phyloP scores from a whole-genome alignment of 305 asterid genomes.

The Fraxinus angustifolia region DNA sequence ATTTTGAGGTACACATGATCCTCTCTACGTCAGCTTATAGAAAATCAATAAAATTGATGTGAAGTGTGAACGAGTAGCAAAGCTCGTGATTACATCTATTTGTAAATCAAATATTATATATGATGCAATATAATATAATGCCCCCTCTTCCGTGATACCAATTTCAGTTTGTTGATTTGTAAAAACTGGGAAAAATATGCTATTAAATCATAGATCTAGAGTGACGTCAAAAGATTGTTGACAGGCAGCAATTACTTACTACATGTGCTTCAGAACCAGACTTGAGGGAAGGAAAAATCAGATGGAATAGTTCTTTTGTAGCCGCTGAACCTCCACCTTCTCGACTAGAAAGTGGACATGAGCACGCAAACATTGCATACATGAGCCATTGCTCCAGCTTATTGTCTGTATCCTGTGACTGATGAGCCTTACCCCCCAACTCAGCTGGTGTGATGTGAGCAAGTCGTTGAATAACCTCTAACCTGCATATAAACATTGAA shows the following conservation, averaged over 20 bases:
- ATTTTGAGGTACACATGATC: not conserved
- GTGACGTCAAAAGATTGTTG: constrained; percentile 18
- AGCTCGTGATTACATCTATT: not conserved
- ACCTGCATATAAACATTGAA: constrained; percentile 49
- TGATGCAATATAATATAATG: not conserved
- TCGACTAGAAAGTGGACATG: constrained; percentile 82
- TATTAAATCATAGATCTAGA: constrained; percentile 2
- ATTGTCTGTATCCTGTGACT: constrained; percentile 90
- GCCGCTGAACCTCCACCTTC: constrained; percentile 89
- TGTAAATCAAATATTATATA: not conserved
- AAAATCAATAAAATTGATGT: not conserved
- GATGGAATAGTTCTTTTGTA: constrained; percentile 89
- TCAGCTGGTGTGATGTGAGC: constrained; percentile 88
- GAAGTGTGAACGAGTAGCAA: not conserved
- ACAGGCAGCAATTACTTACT: constrained; percentile 52
- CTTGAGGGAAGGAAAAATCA: constrained; percentile 89
- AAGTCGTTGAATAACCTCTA: constrained; percentile 92
- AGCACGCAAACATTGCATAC: constrained; percentile 98
- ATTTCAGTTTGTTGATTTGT: constrained; percentile 3
- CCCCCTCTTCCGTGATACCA: not conserved
- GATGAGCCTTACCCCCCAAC: constrained; percentile 97
- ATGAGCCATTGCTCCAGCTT: constrained; percentile 98
- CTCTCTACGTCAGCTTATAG: not conserved
- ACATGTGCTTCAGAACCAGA: constrained; percentile 92
- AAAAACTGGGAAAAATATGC: constrained; percentile 6